Percentiles rank a stretch among this genome's conserved stretches.
Evolutionary conservation across 2,329 filamentous ascomycete species (phyloP).

Genomic region (Aaosphaeria arxii): DNA sequence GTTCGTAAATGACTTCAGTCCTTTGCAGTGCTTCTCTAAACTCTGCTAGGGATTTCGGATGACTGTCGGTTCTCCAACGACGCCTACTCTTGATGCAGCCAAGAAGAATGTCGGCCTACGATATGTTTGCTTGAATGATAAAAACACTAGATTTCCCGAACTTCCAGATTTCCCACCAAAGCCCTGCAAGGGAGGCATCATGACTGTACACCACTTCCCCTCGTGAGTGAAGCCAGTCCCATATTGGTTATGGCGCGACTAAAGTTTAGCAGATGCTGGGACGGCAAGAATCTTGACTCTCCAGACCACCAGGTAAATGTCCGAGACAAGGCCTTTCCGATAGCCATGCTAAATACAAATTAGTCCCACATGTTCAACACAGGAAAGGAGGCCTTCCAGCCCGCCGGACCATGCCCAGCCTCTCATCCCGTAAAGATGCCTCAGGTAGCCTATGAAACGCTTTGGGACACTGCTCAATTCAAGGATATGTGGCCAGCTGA

Average conservation of each 20-base stretch:
- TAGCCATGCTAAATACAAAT: slow-evolving; percentile 45
- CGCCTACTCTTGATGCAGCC: slow-evolving; percentile 11
- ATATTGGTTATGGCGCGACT: slow-evolving; percentile 3
- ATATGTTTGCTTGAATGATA: slow-evolving; percentile 24
- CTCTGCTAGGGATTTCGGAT: slow-evolving; percentile 25
- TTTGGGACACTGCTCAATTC: slow-evolving; percentile 30
- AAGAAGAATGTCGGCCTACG: slow-evolving; percentile 20
- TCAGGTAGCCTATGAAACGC: slow-evolving; percentile 25
- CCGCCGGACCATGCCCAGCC: slow-evolving; percentile 18
- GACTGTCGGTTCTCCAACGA: slow-evolving; percentile 32
- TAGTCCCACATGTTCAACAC: slow-evolving; percentile 39
- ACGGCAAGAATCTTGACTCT: slow-evolving; percentile 57
- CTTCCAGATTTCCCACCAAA: slow-evolving; percentile 24
- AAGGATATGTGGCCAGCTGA: slow-evolving; percentile 24
- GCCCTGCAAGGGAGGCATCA: slow-evolving; percentile 22
- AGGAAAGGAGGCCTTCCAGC: slow-evolving; percentile 15
- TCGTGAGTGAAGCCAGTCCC: slow-evolving; percentile 36
- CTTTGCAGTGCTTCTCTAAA: not conserved
- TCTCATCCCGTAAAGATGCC: slow-evolving; percentile 24
- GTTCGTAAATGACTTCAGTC: not conserved
- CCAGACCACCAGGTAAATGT: slow-evolving; percentile 47
- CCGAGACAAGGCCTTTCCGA: not conserved
- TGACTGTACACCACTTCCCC: slow-evolving; percentile 25
- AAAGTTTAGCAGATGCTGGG: slow-evolving; percentile 53
- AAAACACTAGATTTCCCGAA: slow-evolving; percentile 26